Evolutionary conservation across 345 rosid species (phyloP), one percentile per base, ranked within the genome.

Genomic region (Kandelia obovata): DNA sequence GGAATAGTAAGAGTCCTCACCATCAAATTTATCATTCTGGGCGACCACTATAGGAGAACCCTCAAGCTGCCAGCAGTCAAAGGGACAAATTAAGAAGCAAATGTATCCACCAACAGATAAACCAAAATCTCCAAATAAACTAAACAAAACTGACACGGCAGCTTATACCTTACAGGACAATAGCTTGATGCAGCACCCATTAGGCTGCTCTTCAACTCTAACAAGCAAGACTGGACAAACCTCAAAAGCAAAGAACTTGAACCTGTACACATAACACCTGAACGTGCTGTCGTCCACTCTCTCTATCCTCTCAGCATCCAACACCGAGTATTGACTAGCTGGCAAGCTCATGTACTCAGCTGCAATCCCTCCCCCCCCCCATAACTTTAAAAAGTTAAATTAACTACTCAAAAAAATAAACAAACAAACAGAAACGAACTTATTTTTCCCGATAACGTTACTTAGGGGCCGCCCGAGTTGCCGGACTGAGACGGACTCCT

Each of bases 281-380:
- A 91, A 91, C 23, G 96, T 87, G 79, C 76, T 87, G 58, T 88
- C 97, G 70, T 94, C 96, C 49, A 94, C 84, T 66, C 97, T 87
- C 88, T 91, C 96, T 47, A 94, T 91, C 86, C 97, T 91, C 86
- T 94, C 96, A 3, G 97, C 98, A 64, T 94, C 98, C 84, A 94
- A 78, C 76, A 94, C 97, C 37, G 98, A 94, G 90, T 89, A 94
- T 67, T 91, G 97, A 78, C 98, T 91, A 31, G 97, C 96, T 10
- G 97, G 98, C 86, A 91, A 84, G 81, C 96, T 89, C 96, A 91
- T 94, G 75, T 94, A 91, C 78, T 91, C 96, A 68, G 72, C 97
- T 94, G 81, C 72, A 78, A 58, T 56, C 49, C 26, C 58, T 58
- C 15, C 9, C 13, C 46, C 46, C 39, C 46, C 46, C 46, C 46